These are phyloP conservation scores for Hericium erinaceus DNA, from an alignment of 768 basidiomycete species.

Conservation along the genomic window DNA sequence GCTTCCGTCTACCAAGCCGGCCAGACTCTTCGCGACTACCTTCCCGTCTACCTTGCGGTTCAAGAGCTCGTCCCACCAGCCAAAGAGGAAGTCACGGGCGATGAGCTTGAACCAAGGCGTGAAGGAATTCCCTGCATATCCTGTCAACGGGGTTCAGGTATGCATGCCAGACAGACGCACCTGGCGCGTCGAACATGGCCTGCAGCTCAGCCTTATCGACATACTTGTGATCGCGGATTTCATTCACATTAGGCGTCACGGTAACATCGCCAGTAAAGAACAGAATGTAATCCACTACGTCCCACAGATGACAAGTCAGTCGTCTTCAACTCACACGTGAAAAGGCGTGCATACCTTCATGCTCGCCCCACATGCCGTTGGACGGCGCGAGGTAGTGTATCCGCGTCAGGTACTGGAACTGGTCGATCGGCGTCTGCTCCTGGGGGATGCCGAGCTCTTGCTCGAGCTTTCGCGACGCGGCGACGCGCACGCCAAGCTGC, in stretches of 20 bases:
- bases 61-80: slow-evolving; percentile 94
- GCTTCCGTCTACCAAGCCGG: slow-evolving; percentile 58
- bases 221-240: slow-evolving; percentile 86
- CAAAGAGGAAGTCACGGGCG: slow-evolving; percentile 91
- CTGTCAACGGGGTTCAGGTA: not conserved
- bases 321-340: not conserved
- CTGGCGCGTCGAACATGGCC: slow-evolving; percentile 76
- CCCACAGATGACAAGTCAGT: not conserved
- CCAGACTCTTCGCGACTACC: slow-evolving; percentile 53
- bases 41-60: slow-evolving; percentile 48
- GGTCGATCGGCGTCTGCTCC: slow-evolving; percentile 65
- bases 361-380: slow-evolving; percentile 92
- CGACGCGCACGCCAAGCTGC: slow-evolving; percentile 77
- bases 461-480: slow-evolving; percentile 92
- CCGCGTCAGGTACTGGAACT: slow-evolving; percentile 90
- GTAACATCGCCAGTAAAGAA: slow-evolving; percentile 87
- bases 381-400: slow-evolving; percentile 98
- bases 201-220: slow-evolving; percentile 87
- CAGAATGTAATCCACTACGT: slow-evolving; percentile 90
- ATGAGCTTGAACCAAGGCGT: slow-evolving; percentile 99
- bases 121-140: slow-evolving; percentile 63
- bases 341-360: slow-evolving; percentile 61
- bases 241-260: slow-evolving; percentile 76
- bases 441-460: slow-evolving; percentile 93
- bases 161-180: slow-evolving; percentile 32